Conservation (phyloP, 148 eudicot species). For the Selenicereus undatus region DNA sequence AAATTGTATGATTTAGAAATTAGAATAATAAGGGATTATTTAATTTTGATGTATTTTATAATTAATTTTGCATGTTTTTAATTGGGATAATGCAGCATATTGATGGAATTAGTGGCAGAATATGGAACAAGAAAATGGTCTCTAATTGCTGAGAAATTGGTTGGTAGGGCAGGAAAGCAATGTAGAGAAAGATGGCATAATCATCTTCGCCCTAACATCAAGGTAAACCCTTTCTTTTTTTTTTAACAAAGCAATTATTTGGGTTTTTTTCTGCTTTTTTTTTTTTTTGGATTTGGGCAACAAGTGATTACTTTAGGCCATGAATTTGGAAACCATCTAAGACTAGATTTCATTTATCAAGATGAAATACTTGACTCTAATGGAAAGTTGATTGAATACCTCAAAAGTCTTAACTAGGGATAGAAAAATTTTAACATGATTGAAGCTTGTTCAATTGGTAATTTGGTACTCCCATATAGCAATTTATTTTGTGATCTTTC, state of each 20-base stretch:
- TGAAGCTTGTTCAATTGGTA: too few relatives aligned
- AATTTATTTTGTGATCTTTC: too few relatives aligned
- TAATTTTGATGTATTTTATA: too few relatives aligned
- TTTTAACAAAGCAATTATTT: too few relatives aligned
- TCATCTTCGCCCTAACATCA: constrained; percentile 71
- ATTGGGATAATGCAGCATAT: constrained; percentile 34
- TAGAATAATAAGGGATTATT: too few relatives aligned
- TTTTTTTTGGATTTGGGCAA: not conserved
- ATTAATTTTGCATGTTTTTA: not conserved
- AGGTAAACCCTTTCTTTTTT: constrained; percentile 31
- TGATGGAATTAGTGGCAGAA: constrained; percentile 40
- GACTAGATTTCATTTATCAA: not conserved
- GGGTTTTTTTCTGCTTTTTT: not conserved
- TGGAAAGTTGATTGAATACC: too few relatives aligned
- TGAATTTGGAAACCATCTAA: not conserved
- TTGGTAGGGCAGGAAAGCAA: constrained; percentile 70
- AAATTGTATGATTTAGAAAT: too few relatives aligned
- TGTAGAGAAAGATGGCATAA: constrained; percentile 85
- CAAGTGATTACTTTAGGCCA: not conserved
- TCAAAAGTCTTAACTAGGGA: too few relatives aligned
- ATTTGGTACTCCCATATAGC: too few relatives aligned
- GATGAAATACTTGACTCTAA: too few relatives aligned
- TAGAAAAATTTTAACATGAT: too few relatives aligned
- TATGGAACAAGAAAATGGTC: constrained; percentile 62
- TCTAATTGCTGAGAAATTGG: constrained; percentile 45